Base-by-base conservation (phyloP, 1,284 basidiomycete species). In the Melampsora americana region DNA sequence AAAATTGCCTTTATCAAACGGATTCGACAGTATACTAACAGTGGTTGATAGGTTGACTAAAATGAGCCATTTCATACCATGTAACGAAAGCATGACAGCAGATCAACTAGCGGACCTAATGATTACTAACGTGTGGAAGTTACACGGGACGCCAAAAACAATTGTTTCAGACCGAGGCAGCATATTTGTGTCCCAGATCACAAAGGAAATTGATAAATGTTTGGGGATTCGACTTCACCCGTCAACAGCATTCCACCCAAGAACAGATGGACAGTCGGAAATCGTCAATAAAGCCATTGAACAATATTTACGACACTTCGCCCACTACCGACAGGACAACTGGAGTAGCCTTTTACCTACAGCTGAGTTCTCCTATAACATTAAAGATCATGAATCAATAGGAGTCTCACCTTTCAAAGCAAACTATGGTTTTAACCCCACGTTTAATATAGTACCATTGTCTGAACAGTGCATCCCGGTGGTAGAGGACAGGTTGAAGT, bases 261-360 rank as follows among this genome's bases (percentile, higher is more conserved):
- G n/a, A n/a, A n/a, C n/a, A n/a, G n/a, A n/a, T n/a, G n/a, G n/a
- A n/a, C n/a, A n/a, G n/a, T n/a, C n/a, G n/a, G n/a, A n/a, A n/a
- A n/a, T n/a, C n/a, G n/a, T n/a, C n/a, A n/a, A n/a, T n/a, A n/a
- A n/a, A n/a, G n/a, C 61, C 6, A 32, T 61, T 5, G 20, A 61
- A 16, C 59, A 61, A 23, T 61, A 61, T 32, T 32, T 61, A 3
- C 59, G 20, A 3, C 20, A 61, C 20, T 61, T 61, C 35, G 59
- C 35, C 7, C 20, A 3, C 11, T 61, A 23, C 59, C 18, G 68
- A 44, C 78, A 79, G 35, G 50, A 77, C 61, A 35, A 79, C 42
- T 61, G 59, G 59, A 32, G 7, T 9, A 26, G 26, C 3, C 59
- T 61, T 20, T 20, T 61, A 2, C 5, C 59, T 28, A 61, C 20